Evolutionary conservation across 129 eudicot species (phyloP).

Genomic region (Flaveria ramosissima): DNA sequence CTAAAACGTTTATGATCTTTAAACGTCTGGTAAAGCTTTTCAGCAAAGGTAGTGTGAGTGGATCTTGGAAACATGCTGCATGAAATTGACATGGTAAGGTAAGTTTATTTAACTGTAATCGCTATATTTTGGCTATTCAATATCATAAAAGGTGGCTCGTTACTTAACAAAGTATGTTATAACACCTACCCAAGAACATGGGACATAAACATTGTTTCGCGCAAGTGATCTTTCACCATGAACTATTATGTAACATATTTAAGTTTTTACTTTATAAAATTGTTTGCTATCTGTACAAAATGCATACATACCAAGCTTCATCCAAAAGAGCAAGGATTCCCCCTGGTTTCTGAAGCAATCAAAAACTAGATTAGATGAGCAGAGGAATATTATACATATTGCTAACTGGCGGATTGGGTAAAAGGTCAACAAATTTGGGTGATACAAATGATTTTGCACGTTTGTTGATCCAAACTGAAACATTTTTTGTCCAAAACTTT

Average conservation of each 20-base stretch:
- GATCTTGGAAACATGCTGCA: conserved; percentile 96
- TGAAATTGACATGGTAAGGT: conserved; percentile 15
- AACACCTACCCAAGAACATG: background rate
- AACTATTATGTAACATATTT: conserved; percentile 5
- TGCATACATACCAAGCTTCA: conserved; percentile 83
- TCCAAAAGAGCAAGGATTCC: conserved; percentile 94
- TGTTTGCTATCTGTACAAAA: conserved; percentile 12
- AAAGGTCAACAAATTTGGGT: background rate
- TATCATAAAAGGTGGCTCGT: conserved; percentile 4
- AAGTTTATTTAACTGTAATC: background rate
- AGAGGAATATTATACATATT: conserved; percentile 13
- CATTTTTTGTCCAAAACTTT: background rate
- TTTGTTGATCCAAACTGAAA: background rate
- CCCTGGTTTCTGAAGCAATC: conserved; percentile 81
- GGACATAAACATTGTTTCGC: background rate
- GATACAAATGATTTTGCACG: background rate
- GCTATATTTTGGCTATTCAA: background rate
- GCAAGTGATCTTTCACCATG: conserved; percentile 14
- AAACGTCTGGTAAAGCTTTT: conserved; percentile 90
- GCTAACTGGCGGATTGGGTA: background rate
- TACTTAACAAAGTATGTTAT: background rate
- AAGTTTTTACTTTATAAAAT: background rate
- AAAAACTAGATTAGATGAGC: conserved; percentile 25
- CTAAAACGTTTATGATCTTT: conserved; percentile 73
- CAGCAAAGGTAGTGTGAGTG: conserved; percentile 74